phyloP scores from a whole-genome alignment of 202 grass and related monocot species.

The Zoysia matrella region DNA sequence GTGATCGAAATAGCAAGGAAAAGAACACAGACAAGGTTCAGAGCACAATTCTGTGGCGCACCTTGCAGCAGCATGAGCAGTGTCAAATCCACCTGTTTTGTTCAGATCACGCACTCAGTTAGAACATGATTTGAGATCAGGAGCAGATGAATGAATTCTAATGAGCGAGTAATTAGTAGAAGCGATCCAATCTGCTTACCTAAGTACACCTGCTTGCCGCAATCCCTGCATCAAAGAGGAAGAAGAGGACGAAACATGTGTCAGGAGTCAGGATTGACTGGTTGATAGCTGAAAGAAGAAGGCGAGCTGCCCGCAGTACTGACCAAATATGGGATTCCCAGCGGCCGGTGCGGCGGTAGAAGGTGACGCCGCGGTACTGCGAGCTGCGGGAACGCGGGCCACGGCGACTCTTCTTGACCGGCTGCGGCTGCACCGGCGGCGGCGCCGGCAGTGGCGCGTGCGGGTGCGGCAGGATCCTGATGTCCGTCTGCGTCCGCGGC shows the following conservation, averaged over 20 bases:
- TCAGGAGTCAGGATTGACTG: not conserved
- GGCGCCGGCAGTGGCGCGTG: conserved; percentile 24
- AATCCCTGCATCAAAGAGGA: conserved; percentile 75
- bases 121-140: conserved; percentile 29
- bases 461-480: not conserved
- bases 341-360: conserved; percentile 94
- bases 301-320: not conserved
- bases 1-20: conserved; percentile 11
- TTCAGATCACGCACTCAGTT: conserved; percentile 29
- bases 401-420: conserved; percentile 80
- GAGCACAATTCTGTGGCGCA: conserved; percentile 41
- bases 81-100: conserved; percentile 87
- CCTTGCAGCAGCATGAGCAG: conserved; percentile 96
- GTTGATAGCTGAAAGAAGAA: not conserved
- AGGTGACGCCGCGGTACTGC: conserved; percentile 95
- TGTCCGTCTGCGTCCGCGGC: conserved; percentile 11
- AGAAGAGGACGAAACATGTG: not conserved
- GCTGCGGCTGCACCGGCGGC: conserved; percentile 39
- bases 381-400: conserved; percentile 92
- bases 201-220: conserved; percentile 98
- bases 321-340: conserved; percentile 99
- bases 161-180: not conserved
- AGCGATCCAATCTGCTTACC: conserved; percentile 50
- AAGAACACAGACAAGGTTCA: conserved; percentile 1
- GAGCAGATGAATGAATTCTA: not conserved